These are phyloP conservation scores for Mortierella polycephala DNA, from an alignment of 371 early-diverging fungal species.

Conservation along the genomic window DNA sequence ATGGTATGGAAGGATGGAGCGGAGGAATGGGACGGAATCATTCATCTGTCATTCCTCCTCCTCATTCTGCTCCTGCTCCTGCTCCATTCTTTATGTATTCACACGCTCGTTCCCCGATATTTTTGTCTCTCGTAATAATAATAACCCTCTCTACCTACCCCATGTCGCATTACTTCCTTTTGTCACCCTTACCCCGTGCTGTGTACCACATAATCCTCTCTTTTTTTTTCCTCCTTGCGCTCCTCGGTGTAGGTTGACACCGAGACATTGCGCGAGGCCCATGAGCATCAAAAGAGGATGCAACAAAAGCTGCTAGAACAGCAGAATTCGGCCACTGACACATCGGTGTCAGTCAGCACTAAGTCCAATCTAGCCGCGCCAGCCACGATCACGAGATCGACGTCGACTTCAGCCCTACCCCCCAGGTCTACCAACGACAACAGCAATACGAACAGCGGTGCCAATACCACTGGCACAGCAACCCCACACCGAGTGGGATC, in stretches of 20 bases:
- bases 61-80: neutral
- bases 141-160: no score
- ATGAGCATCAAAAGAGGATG: constrained; percentile 35
- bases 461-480: neutral
- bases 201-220: no score
- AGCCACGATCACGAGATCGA: constrained; percentile 22
- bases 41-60: constrained; percentile 4
- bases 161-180: no score
- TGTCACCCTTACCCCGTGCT: neutral
- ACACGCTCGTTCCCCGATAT: neutral
- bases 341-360: neutral
- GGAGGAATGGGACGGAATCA: neutral
- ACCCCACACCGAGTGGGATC: constrained; percentile 14
- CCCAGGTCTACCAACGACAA: constrained; percentile 1
- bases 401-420: constrained; percentile 40
- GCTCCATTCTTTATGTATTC: no score
- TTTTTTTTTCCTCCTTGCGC: no score
- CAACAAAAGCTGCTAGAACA: constrained; percentile 33
- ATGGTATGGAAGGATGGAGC: no score
- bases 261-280: constrained; percentile 43
- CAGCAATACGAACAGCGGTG: neutral
- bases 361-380: constrained; percentile 8
- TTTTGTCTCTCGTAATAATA: neutral
- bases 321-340: constrained; percentile 2
- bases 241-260: constrained; percentile 30